Base-by-base conservation (phyloP, 2,329 filamentous ascomycete species). In the Clathrospora elynae region DNA sequence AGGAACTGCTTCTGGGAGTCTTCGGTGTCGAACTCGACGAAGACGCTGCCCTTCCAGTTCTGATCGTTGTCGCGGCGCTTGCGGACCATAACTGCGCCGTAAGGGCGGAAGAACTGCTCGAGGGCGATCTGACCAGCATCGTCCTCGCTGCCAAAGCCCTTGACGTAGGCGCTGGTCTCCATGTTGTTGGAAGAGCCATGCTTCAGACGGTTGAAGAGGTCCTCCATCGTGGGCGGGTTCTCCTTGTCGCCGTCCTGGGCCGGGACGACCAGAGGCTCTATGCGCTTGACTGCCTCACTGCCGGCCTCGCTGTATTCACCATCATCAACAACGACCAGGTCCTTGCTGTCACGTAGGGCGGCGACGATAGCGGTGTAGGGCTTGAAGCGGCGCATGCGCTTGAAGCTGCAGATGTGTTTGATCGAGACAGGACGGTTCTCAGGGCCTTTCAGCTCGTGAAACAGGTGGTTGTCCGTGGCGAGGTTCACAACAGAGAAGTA, bases 401-500 rank as follows among this genome's bases (percentile, higher is more conserved):
- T 92, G 80, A 99, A 99, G 36, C 77, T 84, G 78, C 85, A 83
- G 55, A 99, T 83, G 49, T 85, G 81, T 63, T 85, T 84, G 57
- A 99, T 78, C 14, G 85, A 77, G 24, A 99, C 85, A 29, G 91
- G 81, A 70, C 87, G 86, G 78, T 96, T 96, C 62, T 86, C 80
- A 53, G 81, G 77, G 43, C 92, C 92, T 25, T 85, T 86, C 41
- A 89, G 87, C 62, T 85, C 78, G 52, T 83, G 78, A 76, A 90
- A 88, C 58, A 99, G 80, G 75, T 89, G 95, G 70, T 90, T 87
- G 73, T 99, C 95, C 62, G 83, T 84, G 36, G 87, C 86, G 24
- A 99, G 82, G 73, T 96, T 96, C 63, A 86, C 88, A 71, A 95
- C 88, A 62, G 88, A 88, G 73, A 96, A 95, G 79, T 96, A 96